These are phyloP conservation scores for Debaryomyces hansenii DNA, from an alignment of 805 yeast species.

Conservation along the genomic window DNA sequence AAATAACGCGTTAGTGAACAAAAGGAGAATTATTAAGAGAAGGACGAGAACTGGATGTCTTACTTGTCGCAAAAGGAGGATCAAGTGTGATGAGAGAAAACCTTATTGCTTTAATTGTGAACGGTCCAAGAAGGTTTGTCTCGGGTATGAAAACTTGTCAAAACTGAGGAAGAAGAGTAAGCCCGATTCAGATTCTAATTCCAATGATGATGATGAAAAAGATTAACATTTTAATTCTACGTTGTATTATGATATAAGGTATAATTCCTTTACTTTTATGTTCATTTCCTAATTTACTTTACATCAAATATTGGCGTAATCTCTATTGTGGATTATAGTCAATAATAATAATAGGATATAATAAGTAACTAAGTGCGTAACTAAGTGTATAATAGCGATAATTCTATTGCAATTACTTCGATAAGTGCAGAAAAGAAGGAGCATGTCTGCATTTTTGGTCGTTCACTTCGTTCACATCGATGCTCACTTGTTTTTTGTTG, in stretches of 20 bases:
- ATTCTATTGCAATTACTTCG: too few species aligned
- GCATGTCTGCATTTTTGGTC: too few species aligned
- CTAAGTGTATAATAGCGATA: too few species aligned
- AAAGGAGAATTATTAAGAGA: conserved; percentile 50
- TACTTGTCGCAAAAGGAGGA: conserved; percentile 69
- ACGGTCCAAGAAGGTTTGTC: conserved; percentile 60
- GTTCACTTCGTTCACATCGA: too few species aligned
- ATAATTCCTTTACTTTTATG: neutral
- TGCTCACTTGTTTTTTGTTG: too few species aligned
- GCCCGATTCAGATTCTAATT: neutral
- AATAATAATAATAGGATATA: too few species aligned
- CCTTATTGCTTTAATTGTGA: conserved; percentile 71
- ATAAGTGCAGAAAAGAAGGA: too few species aligned
- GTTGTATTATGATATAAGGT: neutral
- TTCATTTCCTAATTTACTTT: neutral
- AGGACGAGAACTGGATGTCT: conserved; percentile 76
- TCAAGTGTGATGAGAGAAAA: conserved; percentile 74
- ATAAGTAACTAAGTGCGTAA: too few species aligned
- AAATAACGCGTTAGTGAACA: conserved; percentile 31
- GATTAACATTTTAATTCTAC: neutral
- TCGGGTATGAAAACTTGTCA: conserved; percentile 55
- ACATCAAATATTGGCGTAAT: neutral
- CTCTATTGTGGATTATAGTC: too few species aligned
- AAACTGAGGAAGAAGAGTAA: conserved; percentile 8
- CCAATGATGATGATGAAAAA: neutral